phyloP scores from a whole-genome alignment of 208 protist species.

The Trypanosoma theileri region DNA sequence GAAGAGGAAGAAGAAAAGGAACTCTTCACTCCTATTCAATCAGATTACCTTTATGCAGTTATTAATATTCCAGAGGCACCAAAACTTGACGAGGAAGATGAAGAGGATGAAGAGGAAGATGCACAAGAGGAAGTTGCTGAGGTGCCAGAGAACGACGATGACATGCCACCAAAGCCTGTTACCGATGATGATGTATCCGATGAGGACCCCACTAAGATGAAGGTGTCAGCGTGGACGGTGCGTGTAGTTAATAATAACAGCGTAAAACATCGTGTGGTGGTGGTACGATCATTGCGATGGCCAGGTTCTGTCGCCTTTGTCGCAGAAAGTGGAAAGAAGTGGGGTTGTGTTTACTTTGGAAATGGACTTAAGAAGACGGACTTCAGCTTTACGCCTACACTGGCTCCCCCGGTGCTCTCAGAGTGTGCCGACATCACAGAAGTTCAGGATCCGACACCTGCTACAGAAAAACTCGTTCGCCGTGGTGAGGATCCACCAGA shows the following conservation, averaged over 20 bases:
- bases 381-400: conserved; percentile 78
- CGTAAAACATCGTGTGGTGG: conserved; percentile 80
- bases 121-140: conserved; percentile 36
- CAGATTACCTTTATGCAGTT: conserved; percentile 80
- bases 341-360: conserved; percentile 90
- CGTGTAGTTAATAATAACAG: conserved; percentile 79
- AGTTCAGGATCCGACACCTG: conserved; percentile 82
- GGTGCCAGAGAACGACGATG: conserved; percentile 30
- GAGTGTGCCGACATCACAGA: conserved; percentile 87
- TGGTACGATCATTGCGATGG: conserved; percentile 88
- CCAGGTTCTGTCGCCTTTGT: conserved; percentile 84
- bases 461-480: conserved; percentile 89
- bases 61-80: conserved; percentile 87
- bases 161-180: conserved; percentile 74
- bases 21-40: conserved; percentile 77
- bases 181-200: conserved; percentile 81
- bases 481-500: conserved; percentile 88
- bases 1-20: conserved; percentile 87
- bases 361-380: conserved; percentile 89
- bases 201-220: conserved; percentile 85
- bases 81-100: conserved; percentile 71
- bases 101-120: conserved; percentile 69
- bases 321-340: conserved; percentile 72
- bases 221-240: conserved; percentile 79
- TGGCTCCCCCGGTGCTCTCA: conserved; percentile 68